These are phyloP conservation scores for Ceratocystis cacaofunesta DNA, from an alignment of 2,329 filamentous ascomycete genomes.

Conservation along the genomic window DNA sequence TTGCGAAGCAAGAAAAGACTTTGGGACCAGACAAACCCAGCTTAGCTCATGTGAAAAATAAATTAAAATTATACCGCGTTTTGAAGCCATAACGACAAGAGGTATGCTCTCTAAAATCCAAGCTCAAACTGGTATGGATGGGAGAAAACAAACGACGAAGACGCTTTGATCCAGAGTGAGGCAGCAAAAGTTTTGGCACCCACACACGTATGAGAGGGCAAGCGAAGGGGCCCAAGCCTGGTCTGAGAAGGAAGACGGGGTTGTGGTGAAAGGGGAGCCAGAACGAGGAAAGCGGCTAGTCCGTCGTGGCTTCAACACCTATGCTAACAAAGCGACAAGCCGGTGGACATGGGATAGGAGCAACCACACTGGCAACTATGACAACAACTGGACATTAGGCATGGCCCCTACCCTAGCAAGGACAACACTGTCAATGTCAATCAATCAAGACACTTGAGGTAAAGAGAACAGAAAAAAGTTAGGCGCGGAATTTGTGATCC, in stretches of 20 bases:
- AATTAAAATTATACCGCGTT: too few relatives aligned
- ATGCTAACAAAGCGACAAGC: background rate
- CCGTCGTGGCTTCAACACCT: background rate
- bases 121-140: too few relatives aligned
- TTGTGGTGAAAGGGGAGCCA: background rate
- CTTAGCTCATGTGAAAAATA: too few relatives aligned
- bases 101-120: too few relatives aligned
- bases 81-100: too few relatives aligned
- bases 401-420: too few relatives aligned
- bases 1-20: background rate
- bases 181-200: background rate
- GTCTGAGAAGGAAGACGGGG: background rate
- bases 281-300: background rate
- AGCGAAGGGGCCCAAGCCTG: background rate
- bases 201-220: background rate
- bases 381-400: background rate
- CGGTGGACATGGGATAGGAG: background rate
- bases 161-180: background rate
- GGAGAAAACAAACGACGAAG: background rate
- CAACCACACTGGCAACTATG: background rate
- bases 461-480: too few relatives aligned
- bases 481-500: too few relatives aligned
- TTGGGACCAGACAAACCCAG: background rate
- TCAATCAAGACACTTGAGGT: too few relatives aligned
- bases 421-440: too few relatives aligned